These are phyloP conservation scores for Naumovozyma dairenensis DNA, from an alignment of 805 yeast species.

Conservation along the genomic window DNA sequence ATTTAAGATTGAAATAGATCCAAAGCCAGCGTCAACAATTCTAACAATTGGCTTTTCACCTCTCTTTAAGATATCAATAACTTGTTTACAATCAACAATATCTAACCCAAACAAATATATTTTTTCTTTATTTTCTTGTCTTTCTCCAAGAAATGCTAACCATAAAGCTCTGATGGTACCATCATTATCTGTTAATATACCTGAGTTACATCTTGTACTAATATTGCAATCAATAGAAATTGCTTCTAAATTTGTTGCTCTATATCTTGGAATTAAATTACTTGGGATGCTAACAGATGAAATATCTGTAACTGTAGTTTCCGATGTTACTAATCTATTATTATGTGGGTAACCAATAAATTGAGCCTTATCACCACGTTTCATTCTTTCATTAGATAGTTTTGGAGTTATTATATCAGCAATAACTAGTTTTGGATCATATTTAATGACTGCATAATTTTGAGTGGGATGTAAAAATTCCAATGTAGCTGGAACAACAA, in stretches of 20 bases:
- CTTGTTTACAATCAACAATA: conserved; percentile 50
- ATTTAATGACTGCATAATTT: conserved; percentile 74
- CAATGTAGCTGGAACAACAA: conserved; percentile 69
- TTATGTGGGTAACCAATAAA: conserved; percentile 75
- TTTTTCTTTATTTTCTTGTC: conserved; percentile 49
- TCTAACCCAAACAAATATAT: conserved; percentile 69
- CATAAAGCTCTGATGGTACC: conserved; percentile 80
- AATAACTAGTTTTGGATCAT: conserved; percentile 63
- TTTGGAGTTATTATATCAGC: conserved; percentile 66
- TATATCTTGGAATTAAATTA: conserved; percentile 63
- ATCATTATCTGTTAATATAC: conserved; percentile 64
- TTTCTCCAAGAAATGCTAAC: conserved; percentile 76
- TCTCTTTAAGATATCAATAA: conserved; percentile 43
- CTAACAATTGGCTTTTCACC: conserved; percentile 47
- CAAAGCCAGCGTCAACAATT: conserved; percentile 72
- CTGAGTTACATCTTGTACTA: conserved; percentile 67
- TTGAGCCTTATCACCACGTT: conserved; percentile 65
- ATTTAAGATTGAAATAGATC: conserved; percentile 53
- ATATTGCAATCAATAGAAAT: conserved; percentile 63
- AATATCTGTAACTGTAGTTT: conserved; percentile 68
- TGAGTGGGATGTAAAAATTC: conserved; percentile 80
- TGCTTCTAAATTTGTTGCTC: conserved; percentile 77
- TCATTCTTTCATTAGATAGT: conserved; percentile 45
- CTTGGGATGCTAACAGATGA: conserved; percentile 66
- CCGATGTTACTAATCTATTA: conserved; percentile 59